phyloP scores from a whole-genome alignment of 1,139 yeast genomes.

The Martiniozyma asiatica region DNA sequence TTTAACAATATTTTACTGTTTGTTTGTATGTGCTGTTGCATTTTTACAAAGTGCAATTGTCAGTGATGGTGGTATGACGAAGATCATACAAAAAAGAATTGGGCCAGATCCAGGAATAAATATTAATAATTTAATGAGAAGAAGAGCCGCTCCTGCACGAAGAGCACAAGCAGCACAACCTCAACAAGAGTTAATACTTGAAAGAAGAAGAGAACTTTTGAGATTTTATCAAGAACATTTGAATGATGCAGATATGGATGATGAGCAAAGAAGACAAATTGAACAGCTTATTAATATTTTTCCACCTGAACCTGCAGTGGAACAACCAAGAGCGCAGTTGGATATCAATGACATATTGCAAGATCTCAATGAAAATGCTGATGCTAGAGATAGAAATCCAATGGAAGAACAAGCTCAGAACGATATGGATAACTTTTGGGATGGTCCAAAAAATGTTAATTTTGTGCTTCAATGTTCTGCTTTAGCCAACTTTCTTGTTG shows the following conservation, averaged over 20 bases:
- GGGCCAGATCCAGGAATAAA: slow-evolving; percentile 32
- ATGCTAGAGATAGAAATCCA: neutral
- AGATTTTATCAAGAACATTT: no score
- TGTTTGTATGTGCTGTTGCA: slow-evolving; percentile 9
- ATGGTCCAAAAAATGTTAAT: slow-evolving; percentile 9
- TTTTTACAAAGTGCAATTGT: slow-evolving; percentile 54
- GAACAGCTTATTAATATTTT: no score
- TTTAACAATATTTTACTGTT: slow-evolving; percentile 19
- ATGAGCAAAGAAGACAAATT: no score
- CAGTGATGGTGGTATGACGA: slow-evolving; percentile 53
- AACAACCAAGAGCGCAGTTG: no score
- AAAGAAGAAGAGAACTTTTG: no score
- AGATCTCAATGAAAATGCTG: slow-evolving; percentile 1
- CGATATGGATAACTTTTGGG: slow-evolving; percentile 7
- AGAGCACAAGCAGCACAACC: no score
- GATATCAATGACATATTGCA: no score
- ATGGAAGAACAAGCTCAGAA: slow-evolving; percentile 1
- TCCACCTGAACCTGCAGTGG: no score
- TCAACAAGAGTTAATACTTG: no score
- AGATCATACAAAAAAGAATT: slow-evolving; percentile 40
- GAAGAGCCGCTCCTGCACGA: no score
- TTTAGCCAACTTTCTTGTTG: slow-evolving; percentile 31
- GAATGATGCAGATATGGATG: no score
- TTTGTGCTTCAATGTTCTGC: slow-evolving; percentile 15
- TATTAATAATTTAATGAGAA: no score